Base-by-base conservation (phyloP, 108 stramenopile species). In the Fragilaria crotonensis region DNA sequence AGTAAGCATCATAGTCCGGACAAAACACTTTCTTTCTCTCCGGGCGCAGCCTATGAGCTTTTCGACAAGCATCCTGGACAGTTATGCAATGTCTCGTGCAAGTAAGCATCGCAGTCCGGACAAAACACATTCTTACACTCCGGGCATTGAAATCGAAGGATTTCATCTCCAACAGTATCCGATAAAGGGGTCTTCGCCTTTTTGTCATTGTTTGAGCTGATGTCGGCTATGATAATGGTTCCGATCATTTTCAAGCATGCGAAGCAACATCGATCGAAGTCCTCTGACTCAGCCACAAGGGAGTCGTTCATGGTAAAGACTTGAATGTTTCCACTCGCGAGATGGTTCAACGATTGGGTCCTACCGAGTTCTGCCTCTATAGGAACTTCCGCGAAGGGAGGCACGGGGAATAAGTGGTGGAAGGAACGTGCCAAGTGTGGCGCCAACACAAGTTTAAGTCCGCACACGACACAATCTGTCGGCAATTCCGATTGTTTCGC, bases 391-490 rank as follows among this genome's bases (percentile, higher is more conserved):
- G 48, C 28, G 76, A 96, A 96, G 19, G 78, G 75, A 56, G 85
- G 63, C 33, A 94, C 90, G 7, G 95, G 95, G 56, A 96, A 96
- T 54, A 96, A 73, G 64, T 96, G 95, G 64, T 96, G 95, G 77
- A 91, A 93, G 5, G 83, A 80, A 56, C 93, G 60, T 30, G 93
- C 90, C 59, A 96, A 54, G 56, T 94, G 92, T 1, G 93, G 85
- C 26, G 90, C 75, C 44, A 91, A 45, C 14, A 94, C 89, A 44
- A 96, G 71, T 62, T 93, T 78, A 48, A 96, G 59, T 27, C 89
- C 86, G 68, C 93, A 94, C 5, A 94, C 90, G 44, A 85, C 79
- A 74, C 93, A 96, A 67, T 91, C 84, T 3, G 75, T 70, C 30
- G 93, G 89, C 21, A 90, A 48, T 54, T 84, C 89, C 7, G 82